phyloP scores from a whole-genome alignment of 176 grass and related monocot species.

The Chrysopogon serrulatus region DNA sequence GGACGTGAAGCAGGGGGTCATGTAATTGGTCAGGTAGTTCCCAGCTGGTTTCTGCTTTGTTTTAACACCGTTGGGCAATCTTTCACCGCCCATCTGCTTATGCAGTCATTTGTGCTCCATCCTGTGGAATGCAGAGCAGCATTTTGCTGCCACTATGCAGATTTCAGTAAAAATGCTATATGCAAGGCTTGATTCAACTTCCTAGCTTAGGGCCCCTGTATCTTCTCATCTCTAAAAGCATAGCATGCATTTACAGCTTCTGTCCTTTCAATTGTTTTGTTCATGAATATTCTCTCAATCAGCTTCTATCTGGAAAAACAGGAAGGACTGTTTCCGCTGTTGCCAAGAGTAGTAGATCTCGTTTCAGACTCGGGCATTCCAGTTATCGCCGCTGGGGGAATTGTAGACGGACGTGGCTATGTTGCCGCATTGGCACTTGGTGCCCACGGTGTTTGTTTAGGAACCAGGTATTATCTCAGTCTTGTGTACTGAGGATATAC shows the following conservation, averaged over 20 bases:
- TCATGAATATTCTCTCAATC: neutral
- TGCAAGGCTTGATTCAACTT: neutral
- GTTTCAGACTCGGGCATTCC: slow-evolving; percentile 48
- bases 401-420: slow-evolving; percentile 89
- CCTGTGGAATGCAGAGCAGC: neutral
- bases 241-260: neutral
- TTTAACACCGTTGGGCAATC: neutral
- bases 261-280: slow-evolving; percentile 6
- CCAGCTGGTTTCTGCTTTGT: neutral
- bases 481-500: neutral
- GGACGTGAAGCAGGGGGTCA: slow-evolving; percentile 86
- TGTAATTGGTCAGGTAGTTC: slow-evolving; percentile 74
- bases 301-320: slow-evolving; percentile 29
- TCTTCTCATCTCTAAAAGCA: neutral
- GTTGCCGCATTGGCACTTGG: slow-evolving; percentile 75
- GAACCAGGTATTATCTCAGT: slow-evolving; percentile 61
- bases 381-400: slow-evolving; percentile 74
- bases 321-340: slow-evolving; percentile 68
- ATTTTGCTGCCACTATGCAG: neutral
- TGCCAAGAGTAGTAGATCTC: slow-evolving; percentile 79
- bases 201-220: neutral
- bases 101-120: neutral
- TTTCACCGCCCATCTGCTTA: neutral
- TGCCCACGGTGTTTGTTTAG: slow-evolving; percentile 78
- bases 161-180: neutral